Evolutionary conservation across 2,329 filamentous ascomycete genomes (phyloP), one percentile per base, ranked within the genome.

Genomic region (Ophiosphaerella narmari): DNA sequence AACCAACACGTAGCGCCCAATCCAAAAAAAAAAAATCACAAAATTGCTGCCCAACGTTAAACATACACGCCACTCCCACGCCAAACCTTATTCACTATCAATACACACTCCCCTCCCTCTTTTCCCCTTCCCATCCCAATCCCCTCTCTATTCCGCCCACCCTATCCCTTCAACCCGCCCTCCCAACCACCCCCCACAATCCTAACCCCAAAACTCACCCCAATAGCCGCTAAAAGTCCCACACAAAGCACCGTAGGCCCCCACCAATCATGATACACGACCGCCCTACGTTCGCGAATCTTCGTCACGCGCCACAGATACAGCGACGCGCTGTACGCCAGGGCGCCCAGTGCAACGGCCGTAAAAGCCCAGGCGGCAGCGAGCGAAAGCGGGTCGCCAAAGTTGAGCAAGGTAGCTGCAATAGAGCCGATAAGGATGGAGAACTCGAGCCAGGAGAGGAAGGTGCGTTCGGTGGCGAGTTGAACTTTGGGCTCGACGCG

Each of bases 401-500:
- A 75, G 47, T 75, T 75, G 54, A 75, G 70, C 26, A 75, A 47
- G 1, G 73, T 73, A 26, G 73, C 73, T 5, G 73, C 73, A 36
- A 75, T 75, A 45, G 63, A 68, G 35, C 90, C 91, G 46, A 99
- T 86, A 69, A 97, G 92, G 67, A 97, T 96, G 42, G 89, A 93
- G 75, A 96, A 97, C 74, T 99, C 93, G 65, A 99, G 88, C 89
- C 94, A 99, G 56, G 91, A 90, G 49, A 99, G 82, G 76, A 97
- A 99, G 1, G 94, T 99, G 58, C 94, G 85, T 75, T 99, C 94
- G 1, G 91, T 92, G 18, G 94, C 94, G 70, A 99, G 96, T 74
- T 91, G 96, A 43, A 99, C 94, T 77, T 99, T 99, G 31, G 94
- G 94, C 74, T 99, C 94, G 31, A 99, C 92, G 41, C 94, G 86